Evolutionary conservation across 202 grass and related monocot genomes (phyloP), one percentile per base, ranked within the genome.

Genomic region (Elaeis oleifera): DNA sequence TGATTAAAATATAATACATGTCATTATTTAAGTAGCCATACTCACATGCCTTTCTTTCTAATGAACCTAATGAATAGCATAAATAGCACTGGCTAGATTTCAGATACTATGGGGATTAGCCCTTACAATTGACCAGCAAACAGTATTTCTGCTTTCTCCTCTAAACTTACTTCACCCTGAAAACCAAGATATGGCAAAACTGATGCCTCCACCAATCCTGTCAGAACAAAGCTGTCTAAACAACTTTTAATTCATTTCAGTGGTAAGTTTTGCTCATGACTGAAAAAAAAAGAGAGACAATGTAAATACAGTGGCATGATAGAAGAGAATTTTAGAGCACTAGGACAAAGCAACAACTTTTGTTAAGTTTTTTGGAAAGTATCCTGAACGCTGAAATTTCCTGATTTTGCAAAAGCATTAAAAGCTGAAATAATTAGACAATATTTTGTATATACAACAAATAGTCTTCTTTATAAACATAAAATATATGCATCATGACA

Each of bases 201-300:
- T 3, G 76, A 69, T 74, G 86, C 78, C 76, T 91, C 87, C 68
- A 91, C 71, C 58, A 90, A 86, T 50, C 92, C 92, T 89, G 92
- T 89, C 68, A 96, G 72, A 88, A 88, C 70, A 89, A 96, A 88
- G 78, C 92, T 97, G 87, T 89, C 88, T 91, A 81, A 83, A 92
- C 61, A 89, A 90, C 57, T 72, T 51, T 97, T 82, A 97, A 77
- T 64, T 78, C 18, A 57, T 72, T 76, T 59, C 16, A 18, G 7
- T 39, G 51, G 18, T 39, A 56, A 6, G 11, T 55, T 44, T 31
- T 44, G 13, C 9, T 44, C 36, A 44, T 44, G 36, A 44, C 36
- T 44, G 0, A 13, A 44, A 4, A 39, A 39, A 5, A 39, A 39
- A 39, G 2, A 44, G 11, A 44, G 36, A 8, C 36, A 44, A 44